Base-by-base conservation (phyloP, 2,329 filamentous ascomycete genomes). In the Calonectria naviculata region DNA sequence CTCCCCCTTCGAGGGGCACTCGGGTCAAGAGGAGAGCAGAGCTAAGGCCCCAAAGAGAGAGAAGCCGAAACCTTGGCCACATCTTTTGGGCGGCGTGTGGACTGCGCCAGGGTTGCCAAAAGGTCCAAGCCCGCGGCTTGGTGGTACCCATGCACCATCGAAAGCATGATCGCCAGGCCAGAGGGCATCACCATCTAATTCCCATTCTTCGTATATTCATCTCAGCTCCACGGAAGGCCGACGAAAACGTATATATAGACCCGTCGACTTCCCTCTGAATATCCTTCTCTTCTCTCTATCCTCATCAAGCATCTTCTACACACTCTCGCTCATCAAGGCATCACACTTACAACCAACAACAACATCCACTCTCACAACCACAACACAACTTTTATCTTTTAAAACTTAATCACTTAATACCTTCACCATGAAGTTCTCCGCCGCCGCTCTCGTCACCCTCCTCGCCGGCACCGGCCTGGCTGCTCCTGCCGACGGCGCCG, bases 351-450 rank as follows among this genome's bases (percentile, higher is more conserved):
- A 62, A 64, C 63, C 15, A 61, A 29, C 7, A 62, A 64, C 62
- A 13, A 60, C 46, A 65, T 38, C 36, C 36, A 28, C 46, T 56
- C 44, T 47, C 61, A 67, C 62, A 71, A 68, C n/a, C 26, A 52
- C 44, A 54, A 65, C 61, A 65, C 65, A 36, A 52, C 34, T 28
- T 61, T 70, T 46, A 47, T 28, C 62, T 24, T 60, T 24, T 64
- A 56, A 36, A 29, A 44, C 52, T 52, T 36, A 58, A 38, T 42
- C 56, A 68, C 26, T 56, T 62, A 68, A 69, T 36, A 74, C 78
- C 72, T 66, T 72, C 75, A 85, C 60, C 41, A 87, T 87, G 85
- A 84, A 86, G 77, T 78, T 87, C 82, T 82, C 84, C 73, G 80
- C 83, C 69, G 77, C 85, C 74, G 66, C 85, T 70, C 75, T 83